Percentiles rank a stretch among this genome's conserved stretches.
Evolutionary conservation across 2,329 filamentous ascomycete species (phyloP).

Genomic region (Sclerotiophoma versabilis): DNA sequence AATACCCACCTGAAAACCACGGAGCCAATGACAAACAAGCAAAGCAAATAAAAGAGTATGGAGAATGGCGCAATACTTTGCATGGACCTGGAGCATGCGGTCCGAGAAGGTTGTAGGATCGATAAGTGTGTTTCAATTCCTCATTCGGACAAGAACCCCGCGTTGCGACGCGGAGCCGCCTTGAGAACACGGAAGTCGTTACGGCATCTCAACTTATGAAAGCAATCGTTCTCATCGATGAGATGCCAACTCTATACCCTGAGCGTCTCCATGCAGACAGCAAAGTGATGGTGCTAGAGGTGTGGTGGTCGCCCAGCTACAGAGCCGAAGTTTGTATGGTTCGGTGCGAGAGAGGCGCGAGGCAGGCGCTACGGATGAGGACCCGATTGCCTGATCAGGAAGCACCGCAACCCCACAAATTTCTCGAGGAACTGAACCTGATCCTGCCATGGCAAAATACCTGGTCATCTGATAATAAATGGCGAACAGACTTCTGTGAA

Average conservation of each 20-base stretch:
- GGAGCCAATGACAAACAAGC: not conserved
- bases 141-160: slow-evolving; percentile 17
- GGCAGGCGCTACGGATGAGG: slow-evolving; percentile 1
- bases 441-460: not conserved
- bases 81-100: not conserved
- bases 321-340: not conserved
- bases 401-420: not conserved
- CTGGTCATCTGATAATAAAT: too few species aligned
- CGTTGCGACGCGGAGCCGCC: slow-evolving; percentile 13
- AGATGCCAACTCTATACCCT: too few species aligned
- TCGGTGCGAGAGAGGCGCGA: not conserved
- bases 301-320: not conserved
- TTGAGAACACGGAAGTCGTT: slow-evolving; percentile 5
- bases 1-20: slow-evolving; percentile 2
- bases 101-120: slow-evolving; percentile 1
- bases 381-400: not conserved
- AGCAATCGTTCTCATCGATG: not conserved
- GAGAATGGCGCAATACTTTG: slow-evolving; percentile 6
- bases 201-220: not conserved
- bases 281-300: not conserved
- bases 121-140: slow-evolving; percentile 10
- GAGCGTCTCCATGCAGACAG: too few species aligned
- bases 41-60: not conserved
- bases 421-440: not conserved
- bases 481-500: too few species aligned